phyloP scores from a whole-genome alignment of 1,284 basidiomycete species.

The Marasmius oreades region DNA sequence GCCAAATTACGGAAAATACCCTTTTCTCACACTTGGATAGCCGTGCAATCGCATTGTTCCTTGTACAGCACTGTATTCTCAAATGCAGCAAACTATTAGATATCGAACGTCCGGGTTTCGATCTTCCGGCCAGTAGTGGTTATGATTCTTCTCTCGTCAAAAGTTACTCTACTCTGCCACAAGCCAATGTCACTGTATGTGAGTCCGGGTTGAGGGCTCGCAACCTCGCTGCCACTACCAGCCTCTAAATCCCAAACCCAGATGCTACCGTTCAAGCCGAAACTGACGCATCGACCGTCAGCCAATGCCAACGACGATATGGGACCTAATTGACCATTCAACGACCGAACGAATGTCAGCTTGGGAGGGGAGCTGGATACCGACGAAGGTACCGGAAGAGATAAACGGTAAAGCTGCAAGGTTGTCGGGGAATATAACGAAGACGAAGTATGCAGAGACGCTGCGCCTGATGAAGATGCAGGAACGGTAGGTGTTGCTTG shows the following conservation, averaged over 20 bases:
- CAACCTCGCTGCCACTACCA: slow-evolving; percentile 59
- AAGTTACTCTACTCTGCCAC: slow-evolving; percentile 48
- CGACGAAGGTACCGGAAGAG: slow-evolving; percentile 50
- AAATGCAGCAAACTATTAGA: too few species aligned
- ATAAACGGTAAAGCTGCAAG: slow-evolving; percentile 70
- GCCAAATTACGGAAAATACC: too few species aligned
- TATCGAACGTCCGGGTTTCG: slow-evolving; percentile 64
- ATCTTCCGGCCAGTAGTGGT: slow-evolving; percentile 50
- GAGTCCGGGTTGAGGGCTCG: slow-evolving; percentile 24
- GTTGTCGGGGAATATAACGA: slow-evolving; percentile 46
- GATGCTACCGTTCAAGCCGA: slow-evolving; percentile 65
- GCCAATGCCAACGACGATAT: slow-evolving; percentile 67
- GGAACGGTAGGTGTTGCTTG: slow-evolving; percentile 20
- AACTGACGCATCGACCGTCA: slow-evolving; percentile 75
- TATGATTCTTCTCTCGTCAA: slow-evolving; percentile 72
- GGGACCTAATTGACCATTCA: slow-evolving; percentile 64
- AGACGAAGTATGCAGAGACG: slow-evolving; percentile 21
- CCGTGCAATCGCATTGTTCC: too few species aligned
- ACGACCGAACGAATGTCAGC: slow-evolving; percentile 65
- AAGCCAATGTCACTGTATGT: slow-evolving; percentile 10
- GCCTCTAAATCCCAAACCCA: slow-evolving; percentile 83
- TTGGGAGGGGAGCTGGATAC: slow-evolving; percentile 49
- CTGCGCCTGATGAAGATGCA: slow-evolving; percentile 20
- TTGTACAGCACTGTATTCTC: too few species aligned
- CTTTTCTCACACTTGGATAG: too few species aligned